Base-by-base conservation (phyloP, 805 yeast genomes). In the Torulaspora maleeae region DNA sequence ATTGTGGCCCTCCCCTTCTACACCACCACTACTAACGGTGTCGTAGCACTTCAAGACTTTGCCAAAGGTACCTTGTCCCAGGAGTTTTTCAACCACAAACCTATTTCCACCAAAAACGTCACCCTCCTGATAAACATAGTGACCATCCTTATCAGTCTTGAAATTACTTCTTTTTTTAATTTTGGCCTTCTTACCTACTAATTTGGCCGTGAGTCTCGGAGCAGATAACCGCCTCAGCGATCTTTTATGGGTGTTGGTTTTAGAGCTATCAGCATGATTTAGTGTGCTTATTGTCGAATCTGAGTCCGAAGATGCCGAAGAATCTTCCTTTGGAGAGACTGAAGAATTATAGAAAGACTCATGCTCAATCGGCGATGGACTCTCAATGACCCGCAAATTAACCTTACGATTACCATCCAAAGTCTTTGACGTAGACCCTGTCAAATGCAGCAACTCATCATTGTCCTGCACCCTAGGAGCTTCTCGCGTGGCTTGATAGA, bases 61-160 rank as follows among this genome's bases (percentile, higher is more conserved):
- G 8, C 99, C 99, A 73, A 93, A 93, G 1, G 99, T 90, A 2
- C 99, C 99, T 50, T 90, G 91, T 0, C 99, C 99, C 45, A 93
- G 70, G 27, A 88, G 68, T 47, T 79, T 74, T 27, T 77, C 66
- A 10, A 90, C 83, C 15, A 75, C 68, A 63, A 84, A 90, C 37
- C 95, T 67, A 41, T 70, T 72, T 12, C 52, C 45, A n/a, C 95
- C 87, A 63, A 85, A 83, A 2, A 64, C 56, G 25, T 81, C 80
- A 48, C 80, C 79, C 8, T 73, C 65, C 39, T 73, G 75, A 11
- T 82, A 79, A 39, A 82, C 76, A 58, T 82, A 84, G 60, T 86
- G 89, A 2, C 95, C 95, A 49, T 84, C 83, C 47, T 78, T 76
- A 55, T 83, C 88, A 16, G 68, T 63, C 40, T 56, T 52, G 38